Evolutionary conservation across 805 yeast genomes (phyloP).

Genomic region (Huiozyma naganishii): DNA sequence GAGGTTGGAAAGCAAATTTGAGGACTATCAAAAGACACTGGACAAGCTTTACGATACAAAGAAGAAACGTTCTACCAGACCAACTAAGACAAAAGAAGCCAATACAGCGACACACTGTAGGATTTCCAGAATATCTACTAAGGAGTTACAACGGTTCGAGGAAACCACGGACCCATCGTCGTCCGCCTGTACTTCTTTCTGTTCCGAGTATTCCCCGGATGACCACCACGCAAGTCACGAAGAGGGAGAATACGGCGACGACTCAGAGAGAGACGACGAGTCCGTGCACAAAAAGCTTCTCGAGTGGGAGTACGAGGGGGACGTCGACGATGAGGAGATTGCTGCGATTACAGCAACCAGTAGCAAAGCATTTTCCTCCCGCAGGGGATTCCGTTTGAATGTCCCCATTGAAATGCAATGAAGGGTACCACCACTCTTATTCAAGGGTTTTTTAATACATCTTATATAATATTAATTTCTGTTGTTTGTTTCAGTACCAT

Average conservation of each 20-base stretch:
- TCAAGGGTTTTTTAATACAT: not conserved
- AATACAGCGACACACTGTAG: slow-evolving; percentile 2
- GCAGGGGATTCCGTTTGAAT: slow-evolving; percentile 16
- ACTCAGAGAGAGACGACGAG: slow-evolving; percentile 1
- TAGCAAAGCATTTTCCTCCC: not conserved
- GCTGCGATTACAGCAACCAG: not conserved
- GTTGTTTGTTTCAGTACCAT: no score
- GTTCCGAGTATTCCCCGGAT: slow-evolving; percentile 4
- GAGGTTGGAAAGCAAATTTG: slow-evolving; percentile 22
- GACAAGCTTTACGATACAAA: slow-evolving; percentile 7
- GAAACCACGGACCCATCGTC: slow-evolving; percentile 16
- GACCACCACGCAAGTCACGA: slow-evolving; percentile 1
- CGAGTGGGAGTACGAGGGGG: slow-evolving; percentile 7
- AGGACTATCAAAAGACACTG: slow-evolving; percentile 18
- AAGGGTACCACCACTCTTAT: not conserved
- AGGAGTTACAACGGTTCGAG: slow-evolving; percentile 18
- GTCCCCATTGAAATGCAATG: slow-evolving; percentile 11
- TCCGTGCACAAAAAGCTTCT: slow-evolving; percentile 1
- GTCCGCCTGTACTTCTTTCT: slow-evolving; percentile 2
- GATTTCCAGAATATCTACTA: slow-evolving; percentile 18
- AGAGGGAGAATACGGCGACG: slow-evolving; percentile 1
- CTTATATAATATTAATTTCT: not conserved
- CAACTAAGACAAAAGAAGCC: not conserved
- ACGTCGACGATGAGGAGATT: slow-evolving; percentile 9
- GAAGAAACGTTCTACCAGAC: not conserved